Evolutionary conservation across 768 basidiomycete genomes (phyloP).

Genomic region (Panaeolus cyanescens): DNA sequence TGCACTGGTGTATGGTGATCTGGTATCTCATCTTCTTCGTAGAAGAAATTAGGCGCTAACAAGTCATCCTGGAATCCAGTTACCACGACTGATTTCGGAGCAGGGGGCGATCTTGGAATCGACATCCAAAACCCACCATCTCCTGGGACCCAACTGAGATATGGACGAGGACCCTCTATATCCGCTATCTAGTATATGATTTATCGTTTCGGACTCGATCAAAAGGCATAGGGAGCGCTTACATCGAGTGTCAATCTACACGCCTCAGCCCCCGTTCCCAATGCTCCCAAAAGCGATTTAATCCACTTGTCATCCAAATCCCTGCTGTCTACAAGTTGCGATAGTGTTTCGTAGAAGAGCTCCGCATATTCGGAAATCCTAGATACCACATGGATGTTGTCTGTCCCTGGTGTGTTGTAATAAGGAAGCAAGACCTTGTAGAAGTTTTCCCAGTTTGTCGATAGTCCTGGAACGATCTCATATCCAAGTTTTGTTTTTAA

Average conservation of each 20-base stretch:
- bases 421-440: slow-evolving; percentile 34
- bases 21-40: background rate
- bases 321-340: slow-evolving; percentile 33
- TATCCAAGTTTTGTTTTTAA: slow-evolving; percentile 34
- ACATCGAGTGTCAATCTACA: slow-evolving; percentile 30
- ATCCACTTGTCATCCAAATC: slow-evolving; percentile 34
- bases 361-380: slow-evolving; percentile 30
- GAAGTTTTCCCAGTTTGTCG: background rate
- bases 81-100: slow-evolving; percentile 25
- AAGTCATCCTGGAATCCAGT: slow-evolving; percentile 37
- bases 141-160: slow-evolving; percentile 27
- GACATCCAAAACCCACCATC: slow-evolving; percentile 29
- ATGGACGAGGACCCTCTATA: slow-evolving; percentile 20
- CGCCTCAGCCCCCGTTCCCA: slow-evolving; percentile 11
- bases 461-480: slow-evolving; percentile 25
- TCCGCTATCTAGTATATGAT: slow-evolving; percentile 17
- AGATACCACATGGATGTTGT: slow-evolving; percentile 34
- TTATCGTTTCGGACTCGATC: background rate
- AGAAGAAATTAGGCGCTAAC: slow-evolving; percentile 26
- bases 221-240: background rate
- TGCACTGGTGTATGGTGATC: background rate
- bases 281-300: slow-evolving; percentile 29
- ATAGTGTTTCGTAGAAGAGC: slow-evolving; percentile 36
- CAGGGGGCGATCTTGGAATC: slow-evolving; percentile 31
- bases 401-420: slow-evolving; percentile 28